Evolutionary conservation across 805 yeast species (phyloP), one percentile per base, ranked within the genome.

Genomic region (Teunomyces cretensis): DNA sequence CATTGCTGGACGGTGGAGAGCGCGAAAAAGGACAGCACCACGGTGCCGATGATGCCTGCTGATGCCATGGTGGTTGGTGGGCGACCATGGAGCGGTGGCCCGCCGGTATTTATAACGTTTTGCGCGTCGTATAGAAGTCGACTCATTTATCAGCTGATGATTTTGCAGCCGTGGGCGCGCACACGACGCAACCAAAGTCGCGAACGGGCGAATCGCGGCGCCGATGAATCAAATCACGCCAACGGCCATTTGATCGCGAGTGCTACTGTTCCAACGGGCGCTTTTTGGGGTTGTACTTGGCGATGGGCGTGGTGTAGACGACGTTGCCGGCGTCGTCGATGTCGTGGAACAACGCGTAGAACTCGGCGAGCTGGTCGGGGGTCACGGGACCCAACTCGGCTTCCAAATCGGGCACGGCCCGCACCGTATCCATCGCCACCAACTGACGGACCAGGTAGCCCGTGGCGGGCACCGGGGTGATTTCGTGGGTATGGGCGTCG

Each of bases 311-410:
- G 0, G 48, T 39, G 41, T 58, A 65, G 28, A 56, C 57, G 1
- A 67, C 58, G 15, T 43, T 42, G 9, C 63, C 61, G 27, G 49
- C 48, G n/a, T 52, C 57, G 12, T 42, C 46, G 2, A 67, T 49
- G 39, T 58, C 58, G 43, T 63, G 64, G 40, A 68, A 67, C 24
- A 64, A 47, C 9, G 41, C 42, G 36, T 46, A 47, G 44, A 67
- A 64, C 14, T 48, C 51, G 1, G 49, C 49, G 5, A 67, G 16
- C 31, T 49, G 46, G 38, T 57, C 63, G 6, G 50, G 43, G 3
- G 35, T 42, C 11, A 51, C 50, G n/a, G 17, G 31, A 11, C 48
- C 56, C 22, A 65, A 36, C 41, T 47, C 51, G 17, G 42, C 47
- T 37, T 48, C 53, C 30, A 52, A 28, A 15, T 39, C 42, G n/a